Evolutionary conservation across 2,329 filamentous ascomycete genomes (phyloP).

Genomic region (Calycina herbarum): DNA sequence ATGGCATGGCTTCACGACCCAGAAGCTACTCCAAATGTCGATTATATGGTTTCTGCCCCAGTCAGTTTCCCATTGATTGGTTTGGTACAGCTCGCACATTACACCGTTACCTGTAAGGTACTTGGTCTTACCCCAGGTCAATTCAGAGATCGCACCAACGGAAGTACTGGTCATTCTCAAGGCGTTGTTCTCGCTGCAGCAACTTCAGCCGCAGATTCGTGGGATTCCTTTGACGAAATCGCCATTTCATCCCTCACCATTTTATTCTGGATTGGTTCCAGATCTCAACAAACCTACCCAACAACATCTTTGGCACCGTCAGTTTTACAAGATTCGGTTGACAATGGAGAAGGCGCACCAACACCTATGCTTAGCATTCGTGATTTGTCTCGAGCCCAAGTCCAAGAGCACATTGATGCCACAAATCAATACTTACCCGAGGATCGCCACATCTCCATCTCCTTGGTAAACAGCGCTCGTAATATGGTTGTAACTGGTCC

Average conservation of each 20-base stretch:
- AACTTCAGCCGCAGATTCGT: slow-evolving; percentile 85
- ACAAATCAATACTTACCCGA: slow-evolving; percentile 95
- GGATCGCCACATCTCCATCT: slow-evolving; percentile 92
- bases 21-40: slow-evolving; percentile 86
- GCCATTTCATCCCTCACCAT: slow-evolving; percentile 81
- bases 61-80: slow-evolving; percentile 97
- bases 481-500: slow-evolving; percentile 97
- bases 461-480: slow-evolving; percentile 92
- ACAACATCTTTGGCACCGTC: slow-evolving; percentile 89
- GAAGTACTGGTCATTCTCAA: slow-evolving; percentile 94
- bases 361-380: slow-evolving; percentile 98
- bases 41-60: slow-evolving; percentile 91
- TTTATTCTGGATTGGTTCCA: slow-evolving; percentile 97
- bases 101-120: slow-evolving; percentile 89
- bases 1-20: slow-evolving; percentile 89
- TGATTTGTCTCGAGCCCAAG: slow-evolving; percentile 81
- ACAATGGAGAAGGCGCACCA: slow-evolving; percentile 90
- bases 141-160: slow-evolving; percentile 78
- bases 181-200: slow-evolving; percentile 92
- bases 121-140: slow-evolving; percentile 87
- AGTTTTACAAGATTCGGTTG: slow-evolving; percentile 87
- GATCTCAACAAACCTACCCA: slow-evolving; percentile 96
- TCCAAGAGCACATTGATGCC: slow-evolving; percentile 94
- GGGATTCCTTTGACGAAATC: slow-evolving; percentile 86
- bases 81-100: slow-evolving; percentile 93